These are phyloP conservation scores for Hansenula sp. DNA, from an alignment of 1,139 yeast genomes.

Conservation along the genomic window DNA sequence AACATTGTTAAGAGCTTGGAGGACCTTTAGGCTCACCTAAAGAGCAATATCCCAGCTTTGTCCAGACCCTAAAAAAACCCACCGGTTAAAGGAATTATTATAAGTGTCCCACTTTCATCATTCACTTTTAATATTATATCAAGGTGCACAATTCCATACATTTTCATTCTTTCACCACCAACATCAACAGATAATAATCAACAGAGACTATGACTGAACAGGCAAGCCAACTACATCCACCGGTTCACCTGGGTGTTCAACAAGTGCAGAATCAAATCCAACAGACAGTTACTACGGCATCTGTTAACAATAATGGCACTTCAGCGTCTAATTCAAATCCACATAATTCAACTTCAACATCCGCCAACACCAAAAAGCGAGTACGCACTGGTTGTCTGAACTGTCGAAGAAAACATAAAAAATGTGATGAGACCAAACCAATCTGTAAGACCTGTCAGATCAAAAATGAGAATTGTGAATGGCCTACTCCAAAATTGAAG, in stretches of 20 bases:
- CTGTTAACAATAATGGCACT: no score
- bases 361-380: constrained; percentile 10
- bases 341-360: neutral
- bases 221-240: neutral
- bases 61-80: no score
- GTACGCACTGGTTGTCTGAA: constrained; percentile 25
- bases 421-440: constrained; percentile 25
- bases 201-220: neutral
- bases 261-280: neutral
- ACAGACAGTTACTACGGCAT: no score
- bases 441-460: constrained; percentile 35
- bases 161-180: no score
- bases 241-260: neutral
- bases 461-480: constrained; percentile 40
- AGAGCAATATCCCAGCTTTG: no score
- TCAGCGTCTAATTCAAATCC: neutral
- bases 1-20: no score
- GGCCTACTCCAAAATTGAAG: constrained; percentile 34
- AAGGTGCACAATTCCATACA: neutral
- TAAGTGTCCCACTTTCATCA: neutral
- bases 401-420: constrained; percentile 25
- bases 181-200: no score
- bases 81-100: no score
- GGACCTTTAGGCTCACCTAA: no score
- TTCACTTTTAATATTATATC: neutral